phyloP scores from a whole-genome alignment of 2,329 filamentous ascomycete genomes.

The Aureobasidium melanogenum region DNA sequence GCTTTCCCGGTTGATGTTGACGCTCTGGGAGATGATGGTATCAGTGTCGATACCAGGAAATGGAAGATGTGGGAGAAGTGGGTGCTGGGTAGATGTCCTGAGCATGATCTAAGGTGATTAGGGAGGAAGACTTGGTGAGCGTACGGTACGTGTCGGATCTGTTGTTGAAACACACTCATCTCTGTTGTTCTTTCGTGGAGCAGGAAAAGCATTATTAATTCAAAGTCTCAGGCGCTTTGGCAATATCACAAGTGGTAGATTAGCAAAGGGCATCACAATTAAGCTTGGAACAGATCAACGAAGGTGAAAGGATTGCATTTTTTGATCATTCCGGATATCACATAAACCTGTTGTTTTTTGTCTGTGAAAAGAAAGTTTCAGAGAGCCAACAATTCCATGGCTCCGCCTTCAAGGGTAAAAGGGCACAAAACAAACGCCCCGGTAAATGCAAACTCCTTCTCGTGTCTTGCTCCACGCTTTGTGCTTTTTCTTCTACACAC shows the following conservation, averaged over 20 bases:
- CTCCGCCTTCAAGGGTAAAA: background rate
- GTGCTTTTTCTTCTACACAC: background rate
- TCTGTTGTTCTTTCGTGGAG: background rate
- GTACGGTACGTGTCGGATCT: background rate
- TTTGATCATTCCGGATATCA: background rate
- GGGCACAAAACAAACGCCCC: background rate
- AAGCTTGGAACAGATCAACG: background rate
- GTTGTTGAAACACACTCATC: background rate
- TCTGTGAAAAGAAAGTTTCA: background rate
- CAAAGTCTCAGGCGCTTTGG: background rate
- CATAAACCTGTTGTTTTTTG: background rate
- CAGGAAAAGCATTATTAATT: background rate
- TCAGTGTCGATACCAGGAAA: conserved; percentile 37
- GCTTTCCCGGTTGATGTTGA: conserved; percentile 33
- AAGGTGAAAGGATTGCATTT: background rate
- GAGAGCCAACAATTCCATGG: background rate
- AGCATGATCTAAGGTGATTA: background rate
- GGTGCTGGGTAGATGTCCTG: conserved; percentile 31
- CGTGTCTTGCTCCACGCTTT: background rate
- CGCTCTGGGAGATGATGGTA: conserved; percentile 41
- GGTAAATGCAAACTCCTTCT: background rate
- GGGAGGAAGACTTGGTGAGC: background rate
- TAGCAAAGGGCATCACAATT: background rate
- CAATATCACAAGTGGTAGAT: background rate
- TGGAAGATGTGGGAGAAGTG: conserved; percentile 49